A percentile compares a stretch with the other conserved stretches of the same genome.
Conservation (phyloP, 768 basidiomycete species). For the Crassisporium funariophilum region DNA sequence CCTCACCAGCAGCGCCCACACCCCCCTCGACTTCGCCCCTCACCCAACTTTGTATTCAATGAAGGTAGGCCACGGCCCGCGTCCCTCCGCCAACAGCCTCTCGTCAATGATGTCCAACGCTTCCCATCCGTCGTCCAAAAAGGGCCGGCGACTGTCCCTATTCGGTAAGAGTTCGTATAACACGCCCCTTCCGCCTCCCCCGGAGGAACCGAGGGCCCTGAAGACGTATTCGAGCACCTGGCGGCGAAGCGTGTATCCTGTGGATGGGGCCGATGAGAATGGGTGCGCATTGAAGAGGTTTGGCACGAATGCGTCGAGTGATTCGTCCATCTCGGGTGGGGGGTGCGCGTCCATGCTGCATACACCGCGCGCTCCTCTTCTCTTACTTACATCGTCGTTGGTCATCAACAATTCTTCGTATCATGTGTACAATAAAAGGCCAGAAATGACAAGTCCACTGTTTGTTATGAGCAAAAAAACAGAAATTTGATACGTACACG, state of each 20-base stretch:
- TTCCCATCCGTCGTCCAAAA: conserved; percentile 16
- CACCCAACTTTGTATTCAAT: background rate
- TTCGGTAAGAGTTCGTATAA: conserved; percentile 21
- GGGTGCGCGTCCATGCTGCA: background rate
- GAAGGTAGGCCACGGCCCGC: conserved; percentile 18
- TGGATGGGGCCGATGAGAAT: conserved; percentile 25
- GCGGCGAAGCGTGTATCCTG: conserved; percentile 17
- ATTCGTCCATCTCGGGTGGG: conserved; percentile 42
- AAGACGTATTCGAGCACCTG: conserved; percentile 30
- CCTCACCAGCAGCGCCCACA: conserved; percentile 6
- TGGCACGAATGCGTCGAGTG: conserved; percentile 44
- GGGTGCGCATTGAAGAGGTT: conserved; percentile 44
- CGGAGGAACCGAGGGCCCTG: conserved; percentile 32
- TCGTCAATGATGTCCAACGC: conserved; percentile 24
- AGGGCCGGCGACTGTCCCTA: conserved; percentile 28
- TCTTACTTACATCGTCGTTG: too few relatives aligned
- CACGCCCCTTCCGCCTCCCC: conserved; percentile 35
- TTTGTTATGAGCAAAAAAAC: too few relatives aligned
- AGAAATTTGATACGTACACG: too few relatives aligned
- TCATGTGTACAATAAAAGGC: too few relatives aligned
- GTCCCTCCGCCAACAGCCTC: conserved; percentile 25
- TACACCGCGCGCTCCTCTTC: too few relatives aligned
- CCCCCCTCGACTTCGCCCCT: conserved; percentile 1
- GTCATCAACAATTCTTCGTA: too few relatives aligned
- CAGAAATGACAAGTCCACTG: too few relatives aligned